Evolutionary conservation across 345 rosid species (phyloP).

Genomic region (Turritis glabra): DNA sequence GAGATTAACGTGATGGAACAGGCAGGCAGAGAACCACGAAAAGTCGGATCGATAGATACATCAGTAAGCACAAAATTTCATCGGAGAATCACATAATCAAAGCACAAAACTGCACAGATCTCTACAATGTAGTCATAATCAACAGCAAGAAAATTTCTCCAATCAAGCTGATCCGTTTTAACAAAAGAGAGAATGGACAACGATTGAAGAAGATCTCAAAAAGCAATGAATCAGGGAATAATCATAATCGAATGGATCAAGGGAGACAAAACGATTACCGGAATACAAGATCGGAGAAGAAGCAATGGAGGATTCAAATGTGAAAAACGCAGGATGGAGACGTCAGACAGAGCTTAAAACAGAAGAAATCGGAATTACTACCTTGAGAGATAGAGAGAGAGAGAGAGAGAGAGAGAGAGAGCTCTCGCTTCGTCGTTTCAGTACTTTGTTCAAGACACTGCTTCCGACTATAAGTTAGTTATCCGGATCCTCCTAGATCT

Average conservation of each 20-base stretch:
- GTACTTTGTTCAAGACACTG: background rate
- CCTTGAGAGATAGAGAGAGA: too few species aligned
- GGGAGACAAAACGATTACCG: constrained; percentile 10
- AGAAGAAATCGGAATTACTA: constrained; percentile 8
- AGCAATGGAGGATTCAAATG: constrained; percentile 17
- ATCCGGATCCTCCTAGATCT: constrained; percentile 20
- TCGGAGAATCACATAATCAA: background rate
- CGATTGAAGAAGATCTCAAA: constrained; percentile 13
- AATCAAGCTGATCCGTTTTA: background rate
- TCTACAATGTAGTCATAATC: constrained; percentile 13
- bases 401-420: too few species aligned
- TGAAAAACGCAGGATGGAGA: background rate
- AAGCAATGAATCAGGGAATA: background rate
- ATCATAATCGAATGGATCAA: background rate
- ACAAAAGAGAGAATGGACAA: background rate
- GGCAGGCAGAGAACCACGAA: background rate
- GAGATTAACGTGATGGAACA: background rate
- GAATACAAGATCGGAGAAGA: constrained; percentile 12
- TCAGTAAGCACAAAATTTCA: background rate
- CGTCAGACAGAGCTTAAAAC: background rate
- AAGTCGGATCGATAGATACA: background rate
- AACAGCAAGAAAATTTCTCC: background rate
- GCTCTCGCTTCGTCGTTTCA: background rate
- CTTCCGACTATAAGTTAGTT: background rate
- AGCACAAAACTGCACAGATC: constrained; percentile 21